Conservation (phyloP, 768 basidiomycete genomes). For the Podaxis rugospora region DNA sequence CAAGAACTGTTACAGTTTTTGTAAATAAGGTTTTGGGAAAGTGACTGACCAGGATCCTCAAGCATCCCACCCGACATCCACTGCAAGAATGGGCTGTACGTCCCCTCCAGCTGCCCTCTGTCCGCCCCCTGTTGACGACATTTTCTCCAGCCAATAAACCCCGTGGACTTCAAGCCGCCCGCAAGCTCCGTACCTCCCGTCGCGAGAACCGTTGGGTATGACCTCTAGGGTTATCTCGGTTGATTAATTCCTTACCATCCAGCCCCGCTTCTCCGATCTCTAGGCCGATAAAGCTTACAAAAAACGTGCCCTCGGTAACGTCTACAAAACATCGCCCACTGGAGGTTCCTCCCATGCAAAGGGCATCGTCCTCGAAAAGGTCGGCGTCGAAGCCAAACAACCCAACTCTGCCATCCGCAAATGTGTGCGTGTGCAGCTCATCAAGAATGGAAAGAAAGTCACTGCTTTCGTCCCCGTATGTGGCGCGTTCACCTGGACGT, state of each 20-base stretch:
- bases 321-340: slow-evolving; percentile 99
- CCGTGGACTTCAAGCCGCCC: slow-evolving; percentile 97
- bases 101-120: slow-evolving; percentile 24
- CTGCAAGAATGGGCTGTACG: slow-evolving; percentile 78
- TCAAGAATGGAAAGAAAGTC: slow-evolving; percentile 99
- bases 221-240: not conserved
- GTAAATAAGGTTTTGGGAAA: slow-evolving; percentile 41
- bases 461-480: slow-evolving; percentile 98
- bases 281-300: slow-evolving; percentile 99
- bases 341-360: slow-evolving; percentile 99
- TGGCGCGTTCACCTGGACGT: slow-evolving; percentile 17
- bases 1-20: slow-evolving; percentile 35
- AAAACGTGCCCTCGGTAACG: slow-evolving; percentile 98
- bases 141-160: slow-evolving; percentile 85
- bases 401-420: slow-evolving; percentile 99
- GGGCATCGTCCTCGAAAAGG: slow-evolving; percentile 99
- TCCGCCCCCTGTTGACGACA: slow-evolving; percentile 13
- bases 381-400: slow-evolving; percentile 99
- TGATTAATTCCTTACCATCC: slow-evolving; percentile 8
- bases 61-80: slow-evolving; percentile 22
- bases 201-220: slow-evolving; percentile 96
- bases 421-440: slow-evolving; percentile 99
- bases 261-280: slow-evolving; percentile 6
- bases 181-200: slow-evolving; percentile 93
- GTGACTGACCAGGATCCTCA: slow-evolving; percentile 10